These are phyloP conservation scores for Erysimum pusillum DNA, from an alignment of 441 rosid species.

Conservation along the genomic window DNA sequence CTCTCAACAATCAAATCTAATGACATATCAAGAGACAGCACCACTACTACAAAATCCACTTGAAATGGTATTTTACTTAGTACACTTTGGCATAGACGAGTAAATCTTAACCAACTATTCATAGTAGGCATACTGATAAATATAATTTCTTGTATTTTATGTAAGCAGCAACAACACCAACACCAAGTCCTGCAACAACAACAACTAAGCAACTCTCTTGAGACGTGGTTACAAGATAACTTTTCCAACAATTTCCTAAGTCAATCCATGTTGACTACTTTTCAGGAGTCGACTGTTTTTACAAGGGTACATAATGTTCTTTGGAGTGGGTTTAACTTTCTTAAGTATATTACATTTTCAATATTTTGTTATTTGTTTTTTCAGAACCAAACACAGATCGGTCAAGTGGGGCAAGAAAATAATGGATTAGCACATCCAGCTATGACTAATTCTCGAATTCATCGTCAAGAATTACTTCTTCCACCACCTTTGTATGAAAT, in stretches of 20 bases:
- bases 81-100: not conserved
- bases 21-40: not conserved
- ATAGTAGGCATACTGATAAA: not conserved
- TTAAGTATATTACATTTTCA: not conserved
- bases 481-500: slow-evolving; percentile 10
- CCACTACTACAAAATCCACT: not conserved
- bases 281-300: not conserved
- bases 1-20: not conserved
- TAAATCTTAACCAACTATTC: not conserved
- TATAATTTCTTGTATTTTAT: not conserved
- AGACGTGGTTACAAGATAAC: not conserved
- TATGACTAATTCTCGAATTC: not conserved
- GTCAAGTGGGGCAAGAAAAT: not conserved
- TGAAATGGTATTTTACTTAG: slow-evolving; percentile 23
- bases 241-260: not conserved
- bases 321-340: not conserved
- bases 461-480: not conserved
- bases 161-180: not conserved
- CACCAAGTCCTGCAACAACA: not conserved
- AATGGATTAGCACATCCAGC: not conserved
- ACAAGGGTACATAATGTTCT: not conserved
- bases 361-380: not conserved
- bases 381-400: not conserved
- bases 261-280: not conserved
- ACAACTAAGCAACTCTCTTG: not conserved